phyloP scores from a whole-genome alignment of 108 stramenopile genomes.

The Schizochytrium sp. region DNA sequence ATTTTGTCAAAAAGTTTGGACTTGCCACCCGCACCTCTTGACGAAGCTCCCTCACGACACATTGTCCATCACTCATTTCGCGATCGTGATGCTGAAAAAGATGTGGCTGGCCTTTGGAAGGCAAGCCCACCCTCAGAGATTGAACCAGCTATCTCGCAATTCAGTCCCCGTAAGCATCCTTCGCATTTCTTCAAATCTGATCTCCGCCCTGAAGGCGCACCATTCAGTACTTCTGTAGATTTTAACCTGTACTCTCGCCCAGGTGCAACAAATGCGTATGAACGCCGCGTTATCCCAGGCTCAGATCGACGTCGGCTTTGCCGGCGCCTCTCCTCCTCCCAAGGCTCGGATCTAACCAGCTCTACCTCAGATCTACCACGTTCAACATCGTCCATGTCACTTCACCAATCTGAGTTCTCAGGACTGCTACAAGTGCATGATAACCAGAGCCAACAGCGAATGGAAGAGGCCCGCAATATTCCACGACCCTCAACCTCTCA shows the following conservation, averaged over 20 bases:
- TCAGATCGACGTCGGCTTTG: neutral
- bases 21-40: neutral
- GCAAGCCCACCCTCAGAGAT: neutral
- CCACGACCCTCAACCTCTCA: too few species aligned
- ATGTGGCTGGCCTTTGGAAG: constrained; percentile 27
- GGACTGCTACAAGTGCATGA: too few species aligned
- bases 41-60: neutral
- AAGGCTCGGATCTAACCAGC: too few species aligned
- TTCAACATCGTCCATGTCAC: too few species aligned
- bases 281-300: neutral
- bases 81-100: neutral
- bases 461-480: neutral
- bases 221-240: neutral
- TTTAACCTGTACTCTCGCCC: constrained; percentile 1
- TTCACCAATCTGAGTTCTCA: too few species aligned
- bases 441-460: neutral
- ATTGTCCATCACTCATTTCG: constrained; percentile 9
- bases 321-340: neutral
- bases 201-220: neutral
- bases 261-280: neutral
- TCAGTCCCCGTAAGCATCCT: neutral
- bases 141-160: neutral
- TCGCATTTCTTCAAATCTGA: constrained; percentile 45
- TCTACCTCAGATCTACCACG: too few species aligned
- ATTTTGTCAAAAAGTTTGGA: neutral